Evolutionary conservation across 768 basidiomycete species (phyloP), one percentile per base, ranked within the genome.

Genomic region (Daedaleopsis nitida): DNA sequence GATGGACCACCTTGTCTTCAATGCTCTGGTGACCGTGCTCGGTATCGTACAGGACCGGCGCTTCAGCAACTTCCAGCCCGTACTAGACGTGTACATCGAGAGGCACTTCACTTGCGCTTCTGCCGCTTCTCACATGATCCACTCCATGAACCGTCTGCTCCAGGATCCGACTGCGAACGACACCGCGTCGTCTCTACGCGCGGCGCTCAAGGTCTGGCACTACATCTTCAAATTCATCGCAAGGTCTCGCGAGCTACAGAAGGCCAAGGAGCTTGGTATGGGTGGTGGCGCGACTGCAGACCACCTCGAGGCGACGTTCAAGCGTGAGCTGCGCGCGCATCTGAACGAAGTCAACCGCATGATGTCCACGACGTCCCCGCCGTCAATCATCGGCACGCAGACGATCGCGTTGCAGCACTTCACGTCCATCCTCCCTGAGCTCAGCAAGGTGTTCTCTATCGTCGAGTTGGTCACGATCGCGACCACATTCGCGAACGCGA

Each of bases 161-260:
- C 78, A 78, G 38, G 84, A 89, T 67, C 92, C 93, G 13, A 85
- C 87, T 0, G 83, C 86, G 21, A 76, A 79, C 10, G 91, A 92
- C 23, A 85, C 83, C 3, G 94, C 91, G 0, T 87, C 90, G 17
- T 83, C 85, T 6, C 81, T 98, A 57, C 87, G 96, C 37, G 87
- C 93, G 12, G 91, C 95, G 16, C 79, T 98, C 62, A 98, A 98
- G 73, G 96, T 98, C 34, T 96, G 94, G 94, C 91, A 94, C 69
- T 94, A 96, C 70, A 87, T 98, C 67, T 93, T 98, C 85, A 92
- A 92, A 72, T 93, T 98, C 75, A 91, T 97, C 69, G 86, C 91
- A 16, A 84, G 92, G n/a, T 89, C 95, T 2, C 81, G 95, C 38
- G 93, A 94, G 68, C 73, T 96, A 48, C 95, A 96, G 73, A 92